Evolutionary conservation across 2,329 filamentous ascomycete species (phyloP).

Genomic region (Trichophyton benhamiae): DNA sequence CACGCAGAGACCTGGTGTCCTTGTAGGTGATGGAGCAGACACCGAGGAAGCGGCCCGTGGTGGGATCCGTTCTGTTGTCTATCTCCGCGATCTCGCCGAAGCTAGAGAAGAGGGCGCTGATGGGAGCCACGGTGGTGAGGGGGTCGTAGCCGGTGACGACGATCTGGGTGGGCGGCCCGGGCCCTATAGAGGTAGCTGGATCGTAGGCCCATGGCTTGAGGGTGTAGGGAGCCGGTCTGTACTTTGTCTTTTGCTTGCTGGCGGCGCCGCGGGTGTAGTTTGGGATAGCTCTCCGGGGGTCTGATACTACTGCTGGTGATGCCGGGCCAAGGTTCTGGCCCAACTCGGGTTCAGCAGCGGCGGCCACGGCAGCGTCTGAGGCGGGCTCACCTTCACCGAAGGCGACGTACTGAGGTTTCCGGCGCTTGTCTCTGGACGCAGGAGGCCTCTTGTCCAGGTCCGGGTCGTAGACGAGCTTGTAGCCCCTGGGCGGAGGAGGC

Average conservation of each 20-base stretch:
- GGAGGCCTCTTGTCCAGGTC: conserved; percentile 44
- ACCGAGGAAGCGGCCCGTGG: conserved; percentile 85
- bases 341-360: conserved; percentile 27
- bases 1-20: conserved; percentile 49
- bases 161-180: conserved; percentile 78
- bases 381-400: conserved; percentile 53
- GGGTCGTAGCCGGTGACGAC: conserved; percentile 96
- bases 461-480: conserved; percentile 51
- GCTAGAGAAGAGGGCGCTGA: conserved; percentile 61
- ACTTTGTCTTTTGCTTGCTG: conserved; percentile 57
- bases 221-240: conserved; percentile 63
- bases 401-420: conserved; percentile 41
- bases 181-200: conserved; percentile 68
- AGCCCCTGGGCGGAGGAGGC: conserved; percentile 44
- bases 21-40: conserved; percentile 86
- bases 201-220: conserved; percentile 75
- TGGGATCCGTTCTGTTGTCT: conserved; percentile 88
- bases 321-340: conserved; percentile 29
- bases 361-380: conserved; percentile 17
- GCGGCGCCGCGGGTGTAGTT: conserved; percentile 51
- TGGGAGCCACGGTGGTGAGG: conserved; percentile 63
- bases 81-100: conserved; percentile 84
- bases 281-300: conserved; percentile 63
- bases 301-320: conserved; percentile 28
- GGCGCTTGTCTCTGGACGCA: conserved; percentile 41